These are phyloP conservation scores for Puccinia hordei DNA, from an alignment of 1,284 basidiomycete species.

Conservation along the genomic window DNA sequence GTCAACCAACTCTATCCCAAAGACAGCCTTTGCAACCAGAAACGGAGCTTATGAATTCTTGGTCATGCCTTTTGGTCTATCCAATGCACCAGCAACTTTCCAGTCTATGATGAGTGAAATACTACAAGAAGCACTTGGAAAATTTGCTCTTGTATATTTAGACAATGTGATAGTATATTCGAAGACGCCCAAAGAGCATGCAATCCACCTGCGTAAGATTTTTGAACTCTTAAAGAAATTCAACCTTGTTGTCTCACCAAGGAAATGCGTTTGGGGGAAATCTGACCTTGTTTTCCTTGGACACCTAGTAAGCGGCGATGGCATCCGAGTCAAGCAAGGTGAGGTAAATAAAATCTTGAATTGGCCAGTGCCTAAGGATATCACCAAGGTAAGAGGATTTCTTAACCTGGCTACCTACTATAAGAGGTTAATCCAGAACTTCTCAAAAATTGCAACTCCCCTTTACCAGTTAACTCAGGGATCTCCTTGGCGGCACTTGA, in stretches of 20 bases:
- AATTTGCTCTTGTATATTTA: slow-evolving; percentile 6
- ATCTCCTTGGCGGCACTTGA: neutral
- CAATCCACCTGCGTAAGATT: neutral
- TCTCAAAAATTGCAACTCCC: slow-evolving; percentile 8
- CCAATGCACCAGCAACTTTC: slow-evolving; percentile 51
- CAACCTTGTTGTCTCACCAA: neutral
- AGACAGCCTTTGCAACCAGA: too few relatives aligned
- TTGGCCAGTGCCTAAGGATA: neutral
- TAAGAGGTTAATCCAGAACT: slow-evolving; percentile 13
- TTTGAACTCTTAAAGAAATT: slow-evolving; percentile 3
- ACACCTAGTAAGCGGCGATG: slow-evolving; percentile 11
- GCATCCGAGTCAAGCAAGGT: neutral
- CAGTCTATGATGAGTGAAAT: neutral
- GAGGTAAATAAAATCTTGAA: neutral
- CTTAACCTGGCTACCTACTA: slow-evolving; percentile 23
- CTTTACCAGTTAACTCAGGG: slow-evolving; percentile 20
- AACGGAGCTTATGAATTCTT: too few relatives aligned
- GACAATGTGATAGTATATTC: slow-evolving; percentile 22
- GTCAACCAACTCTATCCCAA: neutral
- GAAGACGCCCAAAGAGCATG: neutral
- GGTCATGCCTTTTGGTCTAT: slow-evolving; percentile 51
- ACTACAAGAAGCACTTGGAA: neutral
- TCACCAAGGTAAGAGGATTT: slow-evolving; percentile 15
- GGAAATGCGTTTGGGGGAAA: slow-evolving; percentile 3
- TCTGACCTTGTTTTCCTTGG: neutral